These are phyloP conservation scores for Dryadomyces quercivorus DNA, from an alignment of 2,329 filamentous ascomycete species.

Conservation along the genomic window DNA sequence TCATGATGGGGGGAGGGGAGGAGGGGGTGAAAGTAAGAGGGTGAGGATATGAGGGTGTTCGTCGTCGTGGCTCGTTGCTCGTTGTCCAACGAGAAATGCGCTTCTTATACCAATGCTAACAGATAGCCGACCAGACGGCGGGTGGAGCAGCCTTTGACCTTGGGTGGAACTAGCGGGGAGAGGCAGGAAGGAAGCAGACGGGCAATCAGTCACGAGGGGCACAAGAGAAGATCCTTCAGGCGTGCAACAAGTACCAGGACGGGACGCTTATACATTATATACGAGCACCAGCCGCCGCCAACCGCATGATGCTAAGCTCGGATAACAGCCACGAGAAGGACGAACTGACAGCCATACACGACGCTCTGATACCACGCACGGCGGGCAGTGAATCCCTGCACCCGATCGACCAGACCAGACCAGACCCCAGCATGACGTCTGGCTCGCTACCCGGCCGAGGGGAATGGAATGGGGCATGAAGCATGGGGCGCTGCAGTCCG, in stretches of 20 bases:
- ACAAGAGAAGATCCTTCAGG: background rate
- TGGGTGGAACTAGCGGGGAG: background rate
- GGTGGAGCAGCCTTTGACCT: too few relatives aligned
- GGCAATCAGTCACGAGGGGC: background rate
- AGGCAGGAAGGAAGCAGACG: background rate
- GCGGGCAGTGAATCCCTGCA: background rate
- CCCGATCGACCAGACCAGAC: background rate
- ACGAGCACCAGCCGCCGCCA: background rate
- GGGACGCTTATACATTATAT: background rate
- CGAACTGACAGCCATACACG: too few relatives aligned
- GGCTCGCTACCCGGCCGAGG: constrained; percentile 15
- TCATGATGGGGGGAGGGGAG: constrained; percentile 4
- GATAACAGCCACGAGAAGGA: background rate
- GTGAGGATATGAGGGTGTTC: too few relatives aligned
- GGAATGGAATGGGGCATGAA: too few relatives aligned
- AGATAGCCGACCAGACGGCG: background rate
- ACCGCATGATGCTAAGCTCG: background rate
- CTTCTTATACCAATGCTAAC: background rate
- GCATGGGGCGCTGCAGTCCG: too few relatives aligned
- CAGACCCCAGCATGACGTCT: background rate
- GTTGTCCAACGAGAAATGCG: too few relatives aligned
- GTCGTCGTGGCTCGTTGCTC: too few relatives aligned
- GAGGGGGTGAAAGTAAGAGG: too few relatives aligned
- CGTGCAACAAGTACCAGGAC: too few relatives aligned
- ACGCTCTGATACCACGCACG: too few relatives aligned